phyloP scores from a whole-genome alignment of 805 yeast genomes.

The Saturnispora ahearnii region DNA sequence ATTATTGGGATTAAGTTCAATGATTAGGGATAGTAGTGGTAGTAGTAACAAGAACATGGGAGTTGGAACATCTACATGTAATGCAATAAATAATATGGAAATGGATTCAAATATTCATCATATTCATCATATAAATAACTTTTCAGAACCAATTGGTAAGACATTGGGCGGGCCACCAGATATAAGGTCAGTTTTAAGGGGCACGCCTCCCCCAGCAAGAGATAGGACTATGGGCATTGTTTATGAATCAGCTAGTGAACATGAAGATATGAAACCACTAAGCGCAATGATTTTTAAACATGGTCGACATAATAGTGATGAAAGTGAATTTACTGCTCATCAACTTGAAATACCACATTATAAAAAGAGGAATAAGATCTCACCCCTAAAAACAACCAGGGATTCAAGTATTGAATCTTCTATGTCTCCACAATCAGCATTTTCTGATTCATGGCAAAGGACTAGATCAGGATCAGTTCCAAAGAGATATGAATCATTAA shows the following conservation, averaged over 20 bases:
- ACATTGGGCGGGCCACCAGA: slow-evolving; percentile 6
- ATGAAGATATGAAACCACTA: not conserved
- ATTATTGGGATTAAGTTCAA: slow-evolving; percentile 2
- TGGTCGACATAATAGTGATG: slow-evolving; percentile 4
- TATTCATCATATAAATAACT: not conserved
- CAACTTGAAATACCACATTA: slow-evolving; percentile 1
- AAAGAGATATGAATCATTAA: slow-evolving; percentile 19
- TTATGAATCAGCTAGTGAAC: slow-evolving; percentile 24
- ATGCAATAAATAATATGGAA: not conserved
- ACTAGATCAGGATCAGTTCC: slow-evolving; percentile 15
- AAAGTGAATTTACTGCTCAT: not conserved
- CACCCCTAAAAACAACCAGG: not conserved
- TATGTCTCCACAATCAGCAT: slow-evolving; percentile 2
- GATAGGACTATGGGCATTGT: slow-evolving; percentile 24
- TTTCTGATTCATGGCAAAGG: slow-evolving; percentile 5
- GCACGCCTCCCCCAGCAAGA: slow-evolving; percentile 8
- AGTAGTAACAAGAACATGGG: not conserved
- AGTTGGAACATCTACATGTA: not conserved
- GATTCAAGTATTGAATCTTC: not conserved
- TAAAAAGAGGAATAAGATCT: not conserved
- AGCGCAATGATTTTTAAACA: not conserved
- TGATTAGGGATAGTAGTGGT: not conserved
- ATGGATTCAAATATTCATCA: not conserved
- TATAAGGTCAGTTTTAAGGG: slow-evolving; percentile 6
- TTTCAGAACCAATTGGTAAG: not conserved